Evolutionary conservation across 2,329 filamentous ascomycete species (phyloP).

Genomic region (Pseudopithomyces chartarum): DNA sequence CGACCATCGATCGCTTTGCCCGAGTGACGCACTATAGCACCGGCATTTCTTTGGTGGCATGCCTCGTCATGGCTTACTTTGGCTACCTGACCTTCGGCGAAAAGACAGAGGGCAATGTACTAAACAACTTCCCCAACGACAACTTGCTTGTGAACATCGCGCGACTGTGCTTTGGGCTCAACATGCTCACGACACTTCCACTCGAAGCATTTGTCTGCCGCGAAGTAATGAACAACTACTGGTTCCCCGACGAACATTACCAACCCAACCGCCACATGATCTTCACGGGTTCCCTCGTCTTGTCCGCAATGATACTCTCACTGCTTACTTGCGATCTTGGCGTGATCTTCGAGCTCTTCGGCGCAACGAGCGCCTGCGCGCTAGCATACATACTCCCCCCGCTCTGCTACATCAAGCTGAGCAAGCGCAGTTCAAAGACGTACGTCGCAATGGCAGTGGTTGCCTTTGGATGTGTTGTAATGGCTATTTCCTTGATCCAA

Average conservation of each 20-base stretch:
- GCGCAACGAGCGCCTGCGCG: conserved; percentile 90
- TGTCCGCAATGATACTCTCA: conserved; percentile 75
- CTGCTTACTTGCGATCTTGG: conserved; percentile 92
- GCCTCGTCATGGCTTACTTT: conserved; percentile 82
- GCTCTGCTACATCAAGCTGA: conserved; percentile 92
- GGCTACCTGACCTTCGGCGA: conserved; percentile 95
- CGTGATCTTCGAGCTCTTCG: conserved; percentile 92
- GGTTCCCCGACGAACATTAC: conserved; percentile 73
- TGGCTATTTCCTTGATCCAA: conserved; percentile 64
- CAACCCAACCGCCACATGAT: conserved; percentile 83
- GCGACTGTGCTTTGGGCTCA: conserved; percentile 92
- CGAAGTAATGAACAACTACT: conserved; percentile 93
- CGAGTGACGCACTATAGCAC: conserved; percentile 94
- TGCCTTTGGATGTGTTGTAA: conserved; percentile 77
- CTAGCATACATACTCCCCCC: conserved; percentile 95
- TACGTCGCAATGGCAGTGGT: conserved; percentile 74
- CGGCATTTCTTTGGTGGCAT: conserved; percentile 86
- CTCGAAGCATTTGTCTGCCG: conserved; percentile 97
- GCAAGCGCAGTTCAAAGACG: conserved; percentile 74
- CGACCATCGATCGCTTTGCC: conserved; percentile 93
- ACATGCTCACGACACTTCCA: conserved; percentile 97
- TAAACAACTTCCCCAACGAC: conserved; percentile 94
- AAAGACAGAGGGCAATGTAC: conserved; percentile 88
- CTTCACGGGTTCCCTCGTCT: conserved; percentile 82
- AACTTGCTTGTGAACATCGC: conserved; percentile 95